phyloP scores from a whole-genome alignment of 495 filamentous ascomycete species.

The Penicillium paxilli region DNA sequence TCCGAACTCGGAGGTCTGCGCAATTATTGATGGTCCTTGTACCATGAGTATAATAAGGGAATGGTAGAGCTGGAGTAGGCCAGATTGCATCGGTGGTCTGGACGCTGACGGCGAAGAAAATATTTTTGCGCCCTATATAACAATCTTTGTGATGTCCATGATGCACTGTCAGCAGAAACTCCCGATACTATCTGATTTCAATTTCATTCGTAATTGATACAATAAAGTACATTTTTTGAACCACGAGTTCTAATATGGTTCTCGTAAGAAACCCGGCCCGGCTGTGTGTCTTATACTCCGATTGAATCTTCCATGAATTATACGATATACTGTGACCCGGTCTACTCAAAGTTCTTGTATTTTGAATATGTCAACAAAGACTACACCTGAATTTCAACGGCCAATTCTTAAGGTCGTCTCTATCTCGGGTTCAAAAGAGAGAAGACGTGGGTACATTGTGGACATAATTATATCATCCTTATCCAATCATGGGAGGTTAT shows the following conservation, averaged over 20 bases:
- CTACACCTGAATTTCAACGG: background rate
- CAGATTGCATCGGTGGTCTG: background rate
- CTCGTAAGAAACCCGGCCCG: background rate
- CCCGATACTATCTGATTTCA: background rate
- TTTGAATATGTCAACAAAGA: background rate
- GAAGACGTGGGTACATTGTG: too few relatives aligned
- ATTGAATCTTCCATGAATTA: background rate
- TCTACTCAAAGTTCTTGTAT: background rate
- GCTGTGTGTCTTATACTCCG: background rate
- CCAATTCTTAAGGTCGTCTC: background rate
- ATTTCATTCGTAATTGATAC: background rate
- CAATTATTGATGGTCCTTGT: background rate
- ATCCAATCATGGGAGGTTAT: background rate
- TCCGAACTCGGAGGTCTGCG: background rate
- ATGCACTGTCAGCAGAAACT: background rate
- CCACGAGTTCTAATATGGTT: background rate
- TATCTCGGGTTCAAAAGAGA: too few relatives aligned
- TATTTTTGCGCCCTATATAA: background rate
- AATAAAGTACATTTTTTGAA: background rate
- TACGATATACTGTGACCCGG: background rate
- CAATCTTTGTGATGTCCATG: too few relatives aligned
- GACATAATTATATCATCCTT: background rate
- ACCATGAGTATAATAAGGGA: background rate
- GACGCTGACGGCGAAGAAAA: background rate
- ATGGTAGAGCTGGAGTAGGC: background rate